Conservation (phyloP, 495 filamentous ascomycete species). For the Lepraria neglecta region DNA sequence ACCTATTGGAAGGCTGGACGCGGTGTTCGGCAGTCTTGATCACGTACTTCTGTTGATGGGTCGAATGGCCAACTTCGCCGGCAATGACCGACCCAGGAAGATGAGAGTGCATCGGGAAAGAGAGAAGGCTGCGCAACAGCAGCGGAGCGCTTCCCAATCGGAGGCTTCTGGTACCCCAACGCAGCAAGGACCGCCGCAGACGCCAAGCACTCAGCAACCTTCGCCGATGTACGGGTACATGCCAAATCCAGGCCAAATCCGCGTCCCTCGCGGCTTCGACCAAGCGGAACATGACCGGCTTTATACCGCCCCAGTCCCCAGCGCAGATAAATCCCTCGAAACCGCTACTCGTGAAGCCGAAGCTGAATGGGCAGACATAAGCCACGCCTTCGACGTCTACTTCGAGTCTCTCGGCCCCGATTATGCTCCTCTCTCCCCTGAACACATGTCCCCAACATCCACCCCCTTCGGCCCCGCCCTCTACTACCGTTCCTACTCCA, state of each 20-base stretch:
- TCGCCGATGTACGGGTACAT: constrained; percentile 51
- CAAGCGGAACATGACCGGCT: constrained; percentile 26
- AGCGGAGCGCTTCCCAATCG: background rate
- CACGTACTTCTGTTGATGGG: constrained; percentile 78
- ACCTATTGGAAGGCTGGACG: constrained; percentile 67
- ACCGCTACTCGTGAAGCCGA: constrained; percentile 61
- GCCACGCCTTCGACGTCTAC: constrained; percentile 61
- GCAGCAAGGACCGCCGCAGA: constrained; percentile 31
- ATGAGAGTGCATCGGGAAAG: constrained; percentile 42
- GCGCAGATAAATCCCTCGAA: constrained; percentile 49
- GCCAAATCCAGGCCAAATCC: constrained; percentile 37
- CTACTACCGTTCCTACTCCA: constrained; percentile 77
- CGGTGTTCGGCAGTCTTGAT: constrained; percentile 80
- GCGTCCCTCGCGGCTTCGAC: constrained; percentile 40
- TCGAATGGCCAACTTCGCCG: constrained; percentile 73
- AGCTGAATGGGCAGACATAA: constrained; percentile 72
- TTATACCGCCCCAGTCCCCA: constrained; percentile 20
- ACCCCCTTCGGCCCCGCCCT: constrained; percentile 80
- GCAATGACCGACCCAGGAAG: constrained; percentile 73
- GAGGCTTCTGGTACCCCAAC: constrained; percentile 26
- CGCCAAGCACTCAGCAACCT: constrained; percentile 7
- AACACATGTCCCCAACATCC: constrained; percentile 53
- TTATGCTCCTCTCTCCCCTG: constrained; percentile 71
- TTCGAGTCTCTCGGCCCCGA: constrained; percentile 60
- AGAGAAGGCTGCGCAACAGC: constrained; percentile 12